Evolutionary conservation across 371 early-diverging fungal genomes (phyloP), one percentile per base, ranked within the genome.

Genomic region (Fennellomyces sp.): DNA sequence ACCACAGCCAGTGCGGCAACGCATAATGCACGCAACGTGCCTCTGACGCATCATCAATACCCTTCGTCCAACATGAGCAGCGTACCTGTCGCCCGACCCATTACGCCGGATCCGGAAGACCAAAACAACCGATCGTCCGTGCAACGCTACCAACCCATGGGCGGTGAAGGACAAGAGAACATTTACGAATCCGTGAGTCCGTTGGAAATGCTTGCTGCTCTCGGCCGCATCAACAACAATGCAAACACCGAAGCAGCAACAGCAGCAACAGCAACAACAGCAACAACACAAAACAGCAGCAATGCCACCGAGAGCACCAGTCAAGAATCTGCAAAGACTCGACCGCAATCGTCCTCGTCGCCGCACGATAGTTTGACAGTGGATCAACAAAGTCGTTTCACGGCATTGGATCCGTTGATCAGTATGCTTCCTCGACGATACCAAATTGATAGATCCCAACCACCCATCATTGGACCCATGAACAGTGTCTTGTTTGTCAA

Each of bases 21-120:
- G 58, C 63, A 69, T 48, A 50, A 48, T 19, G 53, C 30, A 36
- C 38, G 42, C 27, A 49, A 52, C 39, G 41, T 74, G 28, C 64
- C 70, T 26, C 55, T 67, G 3, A 63, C 65, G 21, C 71, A 76
- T 42, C 69, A 68, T 21, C 75, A 75, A 58, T 70, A 78, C 25
- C 78, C 78, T 26, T 77, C 78, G 2, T 74, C 74, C 23, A 70
- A 66, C 17, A 39, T 70, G 23, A 74, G 68, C 41, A 61, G 61
- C 36, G 75, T 72, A 52, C 80, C 77, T 13, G 56, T 79, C 10
- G 80, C 80, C 2, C 63, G 73, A 54, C 59, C 75, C 2, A 69
- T 73, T n/a, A 61, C 64, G 7, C 57, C 73, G 41, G 38, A 56
- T 30, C 12, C 60, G 17, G 28, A 63, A 53, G 36, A 57, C 60